Percentiles rank a stretch among this genome's conserved stretches.
Conservation (phyloP, 2,329 filamentous ascomycete species). For the Fusarium begoniae region DNA sequence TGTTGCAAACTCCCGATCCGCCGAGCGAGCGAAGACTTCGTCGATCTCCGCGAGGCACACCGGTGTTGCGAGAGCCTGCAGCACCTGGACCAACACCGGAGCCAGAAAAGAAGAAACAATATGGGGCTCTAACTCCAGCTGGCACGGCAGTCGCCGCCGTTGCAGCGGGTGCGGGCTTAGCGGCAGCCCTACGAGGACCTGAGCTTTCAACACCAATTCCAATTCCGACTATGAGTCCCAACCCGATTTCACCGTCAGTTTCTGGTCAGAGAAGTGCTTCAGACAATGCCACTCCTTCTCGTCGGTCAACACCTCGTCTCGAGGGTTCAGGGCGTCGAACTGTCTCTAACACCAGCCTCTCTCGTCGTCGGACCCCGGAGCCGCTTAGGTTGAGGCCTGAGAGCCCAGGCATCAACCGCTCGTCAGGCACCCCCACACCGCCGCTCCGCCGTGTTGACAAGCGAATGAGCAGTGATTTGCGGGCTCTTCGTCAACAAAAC, state of each 20-base stretch:
- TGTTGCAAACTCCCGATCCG: conserved; percentile 44
- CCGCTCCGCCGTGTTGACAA: conserved; percentile 75
- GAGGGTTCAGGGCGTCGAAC: conserved; percentile 51
- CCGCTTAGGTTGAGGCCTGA: conserved; percentile 67
- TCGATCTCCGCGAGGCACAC: conserved; percentile 50
- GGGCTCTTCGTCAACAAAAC: conserved; percentile 51
- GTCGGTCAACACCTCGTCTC: conserved; percentile 36
- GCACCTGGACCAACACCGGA: conserved; percentile 53
- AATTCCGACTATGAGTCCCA: conserved; percentile 15
- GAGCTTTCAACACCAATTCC: conserved; percentile 26
- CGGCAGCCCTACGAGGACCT: conserved; percentile 24
- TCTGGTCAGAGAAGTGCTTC: conserved; percentile 49
- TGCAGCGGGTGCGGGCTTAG: conserved; percentile 27
- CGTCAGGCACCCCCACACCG: conserved; percentile 63
- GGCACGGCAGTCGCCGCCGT: conserved; percentile 20
- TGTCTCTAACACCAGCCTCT: conserved; percentile 64
- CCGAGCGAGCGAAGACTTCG: conserved; percentile 41
- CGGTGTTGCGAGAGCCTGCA: conserved; percentile 52
- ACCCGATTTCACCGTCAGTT: conserved; percentile 2
- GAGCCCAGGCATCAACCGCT: conserved; percentile 62
- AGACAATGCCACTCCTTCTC: conserved; percentile 43
- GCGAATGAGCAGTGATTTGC: conserved; percentile 78
- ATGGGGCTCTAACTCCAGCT: conserved; percentile 41
- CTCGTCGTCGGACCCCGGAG: conserved; percentile 63
- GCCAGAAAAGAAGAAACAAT: conserved; percentile 54